Base-by-base conservation (phyloP, 345 rosid species). In the Raphanus sativus region DNA sequence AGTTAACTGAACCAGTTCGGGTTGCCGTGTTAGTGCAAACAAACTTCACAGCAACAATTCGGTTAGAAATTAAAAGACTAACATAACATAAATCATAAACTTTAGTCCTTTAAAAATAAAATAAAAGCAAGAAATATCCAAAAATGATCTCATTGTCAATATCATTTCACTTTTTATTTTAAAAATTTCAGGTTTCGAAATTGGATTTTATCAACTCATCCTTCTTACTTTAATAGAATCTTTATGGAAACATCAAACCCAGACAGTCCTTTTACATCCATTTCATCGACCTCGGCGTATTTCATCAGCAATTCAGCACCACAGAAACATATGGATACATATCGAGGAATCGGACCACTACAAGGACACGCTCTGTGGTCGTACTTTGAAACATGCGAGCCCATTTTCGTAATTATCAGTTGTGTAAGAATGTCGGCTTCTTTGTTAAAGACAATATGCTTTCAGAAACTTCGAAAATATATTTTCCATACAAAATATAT, bases 211-310 rank as follows among this genome's bases (percentile, higher is more conserved):
- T 70, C 55, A 38, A 58, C 15, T 59, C 40, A 34, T 70, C n/a
- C 9, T 58, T 3, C n/a, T 48, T 16, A 48, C 24, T 30, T 63
- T 6, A 48, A 62, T 73, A 33, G 56, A 62, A 42, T 54, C 70
- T n/a, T 54, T 26, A 42, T 67, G 72, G 64, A 67, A 74, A 75
- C 60, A 60, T 68, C 74, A 75, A 32, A 75, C 7, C 67, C 67
- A 48, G 15, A 13, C 5, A 6, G 52, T 67, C 54, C 29, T 32
- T 75, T 68, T 59, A 75, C 78, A 42, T 33, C 62, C 54, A 67
- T 67, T 60, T 42, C 62, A 10, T 45, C 16, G 17, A 76, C 34
- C 62, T 76, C 74, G 74, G 74, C 63, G 61, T 21, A 4, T 21
- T 61, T 16, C 52, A 45, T 28, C 60, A 6, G 28, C 34, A 76